Evolutionary conservation across 2,329 filamentous ascomycete species (phyloP), one percentile per base, ranked within the genome.

Genomic region (Decorospora gaudefroyi): DNA sequence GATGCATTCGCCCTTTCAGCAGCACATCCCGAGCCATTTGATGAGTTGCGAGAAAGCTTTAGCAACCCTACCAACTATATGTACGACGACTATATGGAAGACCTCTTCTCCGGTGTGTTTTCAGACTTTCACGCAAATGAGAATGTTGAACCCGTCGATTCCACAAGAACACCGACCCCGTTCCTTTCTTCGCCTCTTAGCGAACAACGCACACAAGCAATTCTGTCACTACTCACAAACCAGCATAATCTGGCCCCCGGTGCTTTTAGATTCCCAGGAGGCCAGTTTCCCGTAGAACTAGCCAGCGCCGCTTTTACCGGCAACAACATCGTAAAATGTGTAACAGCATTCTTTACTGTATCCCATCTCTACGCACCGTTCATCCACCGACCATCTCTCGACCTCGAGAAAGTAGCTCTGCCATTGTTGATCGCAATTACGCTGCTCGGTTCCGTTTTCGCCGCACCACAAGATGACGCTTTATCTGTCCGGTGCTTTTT

Each of bases 281-380:
- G 12, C 4, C 6, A 31, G 1, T 43, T 46, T 13, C 32, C 42
- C 1, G n/a, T 27, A 9, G 36, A 36, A 11, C 10, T 34, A 6
- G 53, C 46, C 3, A 44, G 12, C 31, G 19, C 22, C 6, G 54
- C 49, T 1, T 55, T 57, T 22, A 50, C 51, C 3, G 34, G 17
- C 2, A 19, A 42, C 4, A 55, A 45, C 10, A 13, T 55, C 4
- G 34, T 19, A 4, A 17, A 37, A 5, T 75, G 72, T 40, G 54
- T 73, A 3, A 55, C 59, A 1, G 56, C 74, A 3, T 77, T 75
- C 40, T 76, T 76, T 42, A 68, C 69, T 25, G 71, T 69, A 43
- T 76, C 74, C 69, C 74, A 77, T 22, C 68, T 68, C 2, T 74
- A 73, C 41, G 74, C 70, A 41, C 58, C 73, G 0, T 71, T 77